Evolutionary conservation across 1,284 basidiomycete species (phyloP).

Genomic region (Rhodotorula sp.): DNA sequence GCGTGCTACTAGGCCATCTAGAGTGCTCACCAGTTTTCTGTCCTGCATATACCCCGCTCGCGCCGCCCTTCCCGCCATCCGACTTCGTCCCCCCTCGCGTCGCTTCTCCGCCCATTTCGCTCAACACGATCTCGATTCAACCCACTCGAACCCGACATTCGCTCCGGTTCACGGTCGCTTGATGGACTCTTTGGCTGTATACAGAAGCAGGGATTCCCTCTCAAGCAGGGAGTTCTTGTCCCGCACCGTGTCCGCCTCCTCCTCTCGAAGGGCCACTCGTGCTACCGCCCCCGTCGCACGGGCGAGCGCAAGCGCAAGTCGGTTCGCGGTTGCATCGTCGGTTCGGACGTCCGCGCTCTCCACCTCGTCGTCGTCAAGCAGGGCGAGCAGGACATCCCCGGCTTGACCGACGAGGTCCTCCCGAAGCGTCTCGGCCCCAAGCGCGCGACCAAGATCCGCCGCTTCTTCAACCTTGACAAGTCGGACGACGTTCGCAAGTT

Average conservation of each 20-base stretch:
- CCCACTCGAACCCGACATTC: too few relatives aligned
- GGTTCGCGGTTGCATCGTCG: conserved; percentile 96
- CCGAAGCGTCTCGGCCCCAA: conserved; percentile 96
- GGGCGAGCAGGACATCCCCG: conserved; percentile 87
- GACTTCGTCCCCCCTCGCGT: neutral
- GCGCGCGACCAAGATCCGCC: conserved; percentile 88
- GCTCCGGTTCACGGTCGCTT: neutral
- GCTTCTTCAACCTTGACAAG: conserved; percentile 97
- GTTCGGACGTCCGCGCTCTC: conserved; percentile 92
- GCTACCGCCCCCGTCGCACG: conserved; percentile 87
- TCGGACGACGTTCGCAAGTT: conserved; percentile 98
- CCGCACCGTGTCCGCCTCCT: conserved; percentile 92
- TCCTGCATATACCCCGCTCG: neutral
- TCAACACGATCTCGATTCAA: too few relatives aligned
- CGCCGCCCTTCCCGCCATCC: neutral
- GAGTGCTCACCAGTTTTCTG: neutral
- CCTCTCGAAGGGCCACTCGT: conserved; percentile 92
- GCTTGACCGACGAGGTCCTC: conserved; percentile 86
- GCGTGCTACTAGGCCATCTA: too few relatives aligned
- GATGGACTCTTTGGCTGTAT: neutral
- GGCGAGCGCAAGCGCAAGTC: conserved; percentile 99
- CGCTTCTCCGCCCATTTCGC: neutral
- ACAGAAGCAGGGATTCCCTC: conserved; percentile 70
- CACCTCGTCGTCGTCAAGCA: conserved; percentile 96
- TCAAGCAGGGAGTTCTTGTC: conserved; percentile 98